These are phyloP conservation scores for Cutaneotrichosporon curvatum DNA, from an alignment of 1,284 basidiomycete species.

Conservation along the genomic window DNA sequence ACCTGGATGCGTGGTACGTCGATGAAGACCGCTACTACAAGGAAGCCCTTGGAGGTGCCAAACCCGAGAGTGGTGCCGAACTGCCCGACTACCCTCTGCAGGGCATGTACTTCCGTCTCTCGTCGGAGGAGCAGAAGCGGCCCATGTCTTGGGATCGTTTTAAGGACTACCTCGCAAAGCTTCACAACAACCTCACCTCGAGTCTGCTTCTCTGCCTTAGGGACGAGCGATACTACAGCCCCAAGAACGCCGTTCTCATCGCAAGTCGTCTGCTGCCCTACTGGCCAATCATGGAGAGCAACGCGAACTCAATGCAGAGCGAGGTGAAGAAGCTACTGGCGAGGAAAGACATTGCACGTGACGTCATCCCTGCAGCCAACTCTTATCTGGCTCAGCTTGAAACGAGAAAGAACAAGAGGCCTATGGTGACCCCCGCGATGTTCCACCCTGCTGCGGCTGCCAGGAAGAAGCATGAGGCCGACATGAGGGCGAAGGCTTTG, in stretches of 20 bases:
- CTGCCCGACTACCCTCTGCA: constrained; percentile 40
- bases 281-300: constrained; percentile 63
- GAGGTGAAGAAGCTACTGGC: constrained; percentile 62
- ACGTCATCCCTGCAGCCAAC: constrained; percentile 30
- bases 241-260: constrained; percentile 85
- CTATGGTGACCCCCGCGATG: constrained; percentile 19
- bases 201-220: constrained; percentile 28
- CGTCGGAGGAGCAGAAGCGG: constrained; percentile 42
- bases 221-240: constrained; percentile 51
- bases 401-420: constrained; percentile 21
- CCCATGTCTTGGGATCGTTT: constrained; percentile 64
- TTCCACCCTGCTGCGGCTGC: constrained; percentile 19
- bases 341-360: constrained; percentile 49
- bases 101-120: constrained; percentile 55
- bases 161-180: constrained; percentile 66
- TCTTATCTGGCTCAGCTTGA: constrained; percentile 29
- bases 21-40: constrained; percentile 52
- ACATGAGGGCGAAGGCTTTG: constrained; percentile 9
- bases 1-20: constrained; percentile 67
- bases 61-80: constrained; percentile 23
- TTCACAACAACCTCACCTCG: constrained; percentile 63
- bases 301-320: constrained; percentile 54
- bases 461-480: not conserved
- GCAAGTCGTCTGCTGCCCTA: constrained; percentile 80
- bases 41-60: constrained; percentile 47